phyloP scores from a whole-genome alignment of 371 early-diverging fungal genomes.

The Saksenaea vasiformis region DNA sequence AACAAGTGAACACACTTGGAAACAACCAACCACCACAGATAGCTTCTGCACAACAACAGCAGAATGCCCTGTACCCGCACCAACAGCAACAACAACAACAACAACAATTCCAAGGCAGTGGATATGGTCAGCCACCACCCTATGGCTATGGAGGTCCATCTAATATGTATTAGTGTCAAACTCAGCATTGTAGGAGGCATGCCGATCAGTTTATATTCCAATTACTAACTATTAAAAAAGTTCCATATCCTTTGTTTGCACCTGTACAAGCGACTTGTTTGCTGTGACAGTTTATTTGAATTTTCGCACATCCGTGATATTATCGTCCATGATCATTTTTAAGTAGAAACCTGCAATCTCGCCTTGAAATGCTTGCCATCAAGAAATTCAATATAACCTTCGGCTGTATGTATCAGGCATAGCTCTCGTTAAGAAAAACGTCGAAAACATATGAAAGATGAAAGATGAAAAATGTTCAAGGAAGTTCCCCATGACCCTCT shows the following conservation, averaged over 20 bases:
- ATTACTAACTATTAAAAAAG: not conserved
- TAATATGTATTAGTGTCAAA: not conserved
- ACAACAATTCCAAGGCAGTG: not conserved
- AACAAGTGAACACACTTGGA: slow-evolving; percentile 21
- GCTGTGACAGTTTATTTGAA: too few species aligned
- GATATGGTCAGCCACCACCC: not conserved
- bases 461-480: too few species aligned
- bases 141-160: not conserved
- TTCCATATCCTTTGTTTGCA: too few species aligned
- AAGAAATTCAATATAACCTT: too few species aligned
- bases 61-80: not conserved
- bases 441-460: too few species aligned
- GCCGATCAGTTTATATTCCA: not conserved
- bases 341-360: not conserved
- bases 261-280: too few species aligned
- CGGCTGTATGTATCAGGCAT: too few species aligned
- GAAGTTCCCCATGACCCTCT: too few species aligned
- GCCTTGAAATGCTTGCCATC: not conserved
- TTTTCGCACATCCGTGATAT: too few species aligned
- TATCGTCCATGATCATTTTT: not conserved
- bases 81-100: not conserved
- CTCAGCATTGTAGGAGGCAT: not conserved
- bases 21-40: not conserved
- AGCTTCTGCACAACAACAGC: not conserved
- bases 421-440: too few species aligned